Evolutionary conservation across 2,329 filamentous ascomycete genomes (phyloP).

Genomic region (Fusarium sublunatum): DNA sequence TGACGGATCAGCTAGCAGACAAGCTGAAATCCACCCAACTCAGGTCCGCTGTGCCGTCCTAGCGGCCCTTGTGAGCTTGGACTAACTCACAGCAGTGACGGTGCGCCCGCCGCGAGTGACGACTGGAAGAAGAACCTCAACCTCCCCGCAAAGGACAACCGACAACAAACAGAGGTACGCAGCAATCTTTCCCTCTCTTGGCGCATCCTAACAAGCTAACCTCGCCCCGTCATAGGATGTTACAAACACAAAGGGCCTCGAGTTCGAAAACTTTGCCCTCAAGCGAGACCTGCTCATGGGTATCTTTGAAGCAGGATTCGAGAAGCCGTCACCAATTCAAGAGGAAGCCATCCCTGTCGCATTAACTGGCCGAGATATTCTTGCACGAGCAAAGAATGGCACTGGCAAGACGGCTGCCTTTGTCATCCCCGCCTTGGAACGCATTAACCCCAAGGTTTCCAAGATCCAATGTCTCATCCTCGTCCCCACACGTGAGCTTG

Average conservation of each 20-base stretch:
- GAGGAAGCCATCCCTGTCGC: constrained; percentile 99
- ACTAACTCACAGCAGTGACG: constrained; percentile 60
- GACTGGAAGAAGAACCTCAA: constrained; percentile 82
- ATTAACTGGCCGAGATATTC: constrained; percentile 91
- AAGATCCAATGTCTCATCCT: constrained; percentile 98
- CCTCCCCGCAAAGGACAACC: constrained; percentile 77
- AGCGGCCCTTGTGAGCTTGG: constrained; percentile 41
- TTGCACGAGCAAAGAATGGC: constrained; percentile 97
- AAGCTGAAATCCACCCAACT: constrained; percentile 57
- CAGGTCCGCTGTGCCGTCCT: constrained; percentile 51
- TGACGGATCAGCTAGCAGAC: constrained; percentile 60
- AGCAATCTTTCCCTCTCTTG: constrained; percentile 5
- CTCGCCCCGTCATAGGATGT: constrained; percentile 76
- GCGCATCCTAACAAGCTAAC: constrained; percentile 32
- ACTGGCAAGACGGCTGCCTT: constrained; percentile 99
- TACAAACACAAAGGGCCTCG: constrained; percentile 94
- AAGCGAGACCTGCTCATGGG: constrained; percentile 98
- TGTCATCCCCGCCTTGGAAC: constrained; percentile 93
- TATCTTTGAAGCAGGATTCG: constrained; percentile 98
- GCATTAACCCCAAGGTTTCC: constrained; percentile 94
- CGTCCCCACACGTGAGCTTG: constrained; percentile 95
- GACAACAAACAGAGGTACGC: constrained; percentile 82
- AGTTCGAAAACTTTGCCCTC: constrained; percentile 97
- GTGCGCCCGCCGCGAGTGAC: constrained; percentile 58
- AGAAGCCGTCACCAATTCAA: constrained; percentile 98